These are phyloP conservation scores for Stentor coeruleus DNA, from an alignment of 73 alveolate genomes.

Conservation along the genomic window DNA sequence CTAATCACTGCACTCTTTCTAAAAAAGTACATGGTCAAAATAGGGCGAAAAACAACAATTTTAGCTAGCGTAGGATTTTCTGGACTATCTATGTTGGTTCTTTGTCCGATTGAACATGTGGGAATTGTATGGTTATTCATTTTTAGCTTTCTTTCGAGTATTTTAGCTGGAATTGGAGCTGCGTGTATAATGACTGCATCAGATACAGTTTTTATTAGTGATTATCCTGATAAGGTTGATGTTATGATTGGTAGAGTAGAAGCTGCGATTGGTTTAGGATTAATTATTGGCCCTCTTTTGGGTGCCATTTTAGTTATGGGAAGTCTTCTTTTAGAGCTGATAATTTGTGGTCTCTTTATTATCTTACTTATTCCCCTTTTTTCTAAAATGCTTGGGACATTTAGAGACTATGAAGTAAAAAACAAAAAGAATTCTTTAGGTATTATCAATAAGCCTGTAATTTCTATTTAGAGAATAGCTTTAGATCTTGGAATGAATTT, in stretches of 20 bases:
- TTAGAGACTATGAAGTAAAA: no score
- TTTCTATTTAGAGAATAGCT: neutral
- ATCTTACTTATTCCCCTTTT: no score
- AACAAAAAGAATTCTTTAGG: no score
- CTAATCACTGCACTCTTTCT: neutral
- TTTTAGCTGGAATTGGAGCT: neutral
- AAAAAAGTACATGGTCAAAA: neutral
- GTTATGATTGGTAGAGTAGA: neutral
- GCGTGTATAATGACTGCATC: neutral
- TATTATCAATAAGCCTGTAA: neutral
- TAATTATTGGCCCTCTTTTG: neutral
- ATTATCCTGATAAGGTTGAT: neutral
- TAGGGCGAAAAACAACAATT: neutral
- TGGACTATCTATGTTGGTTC: neutral
- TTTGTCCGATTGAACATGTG: neutral
- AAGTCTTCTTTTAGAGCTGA: no score
- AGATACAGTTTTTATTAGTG: neutral
- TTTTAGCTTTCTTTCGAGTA: neutral
- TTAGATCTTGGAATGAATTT: neutral
- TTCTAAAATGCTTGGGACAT: no score
- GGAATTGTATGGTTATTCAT: neutral
- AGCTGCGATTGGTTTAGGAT: neutral
- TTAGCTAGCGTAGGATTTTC: neutral
- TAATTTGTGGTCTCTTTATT: no score
- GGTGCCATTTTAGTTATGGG: neutral